Conservation (phyloP, 73 alveolate genomes). For the Paramecium pentaurelia region DNA sequence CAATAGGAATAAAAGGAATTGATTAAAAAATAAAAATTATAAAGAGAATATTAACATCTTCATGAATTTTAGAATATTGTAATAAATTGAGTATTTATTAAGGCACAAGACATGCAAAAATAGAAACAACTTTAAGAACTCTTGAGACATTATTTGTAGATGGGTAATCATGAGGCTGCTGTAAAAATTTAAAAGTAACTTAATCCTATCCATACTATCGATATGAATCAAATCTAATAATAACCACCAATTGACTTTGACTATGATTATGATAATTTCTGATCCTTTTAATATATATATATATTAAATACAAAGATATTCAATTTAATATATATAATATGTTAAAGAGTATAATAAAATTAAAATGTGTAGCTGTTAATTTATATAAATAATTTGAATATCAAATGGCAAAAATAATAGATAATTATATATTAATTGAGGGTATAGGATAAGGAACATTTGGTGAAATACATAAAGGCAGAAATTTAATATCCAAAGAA, state of each 20-base stretch:
- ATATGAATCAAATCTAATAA: background rate
- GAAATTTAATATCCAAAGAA: conserved; percentile 56
- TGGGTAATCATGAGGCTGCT: conserved; percentile 51
- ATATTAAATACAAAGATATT: background rate
- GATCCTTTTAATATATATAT: background rate
- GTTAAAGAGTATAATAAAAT: background rate
- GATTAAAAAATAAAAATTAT: background rate
- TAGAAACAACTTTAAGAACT: conserved; percentile 19
- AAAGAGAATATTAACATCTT: conserved; percentile 28
- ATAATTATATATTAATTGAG: conserved; percentile 56
- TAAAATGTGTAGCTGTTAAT: conserved; percentile 11
- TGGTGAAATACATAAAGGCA: conserved; percentile 64
- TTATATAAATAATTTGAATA: background rate
- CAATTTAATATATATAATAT: background rate
- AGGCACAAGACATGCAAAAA: conserved; percentile 45
- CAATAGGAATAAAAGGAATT: conserved; percentile 1
- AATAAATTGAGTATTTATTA: background rate
- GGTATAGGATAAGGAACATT: conserved; percentile 55
- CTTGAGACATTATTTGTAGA: background rate
- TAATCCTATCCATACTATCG: conserved; percentile 19
- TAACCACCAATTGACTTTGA: conserved; percentile 31
- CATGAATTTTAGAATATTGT: conserved; percentile 45
- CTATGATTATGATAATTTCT: conserved; percentile 32
- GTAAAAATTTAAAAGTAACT: conserved; percentile 10
- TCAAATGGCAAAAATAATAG: conserved; percentile 60